Base-by-base conservation (phyloP, 139 green algal genomes). In the Chlamydomonas sphaeroides region DNA sequence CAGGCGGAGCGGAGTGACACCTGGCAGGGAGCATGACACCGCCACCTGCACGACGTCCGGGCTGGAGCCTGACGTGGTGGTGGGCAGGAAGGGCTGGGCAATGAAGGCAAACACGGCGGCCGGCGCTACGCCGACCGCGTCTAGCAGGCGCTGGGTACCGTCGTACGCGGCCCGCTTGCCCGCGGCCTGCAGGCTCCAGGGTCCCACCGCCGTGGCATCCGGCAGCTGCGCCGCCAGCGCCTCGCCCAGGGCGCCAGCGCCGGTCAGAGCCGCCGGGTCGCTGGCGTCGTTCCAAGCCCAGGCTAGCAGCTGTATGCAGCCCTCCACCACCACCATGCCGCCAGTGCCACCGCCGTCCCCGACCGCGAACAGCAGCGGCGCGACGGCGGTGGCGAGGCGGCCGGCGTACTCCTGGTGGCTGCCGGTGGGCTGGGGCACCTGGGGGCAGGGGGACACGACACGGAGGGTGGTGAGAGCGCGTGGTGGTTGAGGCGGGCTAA, bases 291-390 rank as follows among this genome's bases (percentile, higher is more conserved):
- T n/a, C n/a, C 75, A 32, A 21, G 72, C 75, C 75, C 75, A 82
- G 25, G 75, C 75, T 33, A 82, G 72, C 41, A 82, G 41, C 63
- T 82, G 75, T 62, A 82, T 62, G 63, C 75, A 82, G 42, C 75
- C 75, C 75, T 72, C 42, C 42, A 82, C 75, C n/a, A 72, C 61
- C 75, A 82, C 75, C 1, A 73, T 51, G 17, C 75, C 75, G 33
- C 61, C 75, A 23, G 41, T 72, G 75, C 62, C 33, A 8, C 23
- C 36, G 32, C 6, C 5, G 61, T 11, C 32, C 2, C 49, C 25
- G 49, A 17, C 49, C 10, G 74, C 59, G 20, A 80, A 70, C 5
- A 80, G 15, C 18, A 80, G 39, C 2, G 74, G 74, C 38, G 39
- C 21, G 36, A 80, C 74, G 17, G 56, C 74, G n/a, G 57, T 17